phyloP scores from a whole-genome alignment of 2,329 filamentous ascomycete species.

The Ceratocystis albifundus region DNA sequence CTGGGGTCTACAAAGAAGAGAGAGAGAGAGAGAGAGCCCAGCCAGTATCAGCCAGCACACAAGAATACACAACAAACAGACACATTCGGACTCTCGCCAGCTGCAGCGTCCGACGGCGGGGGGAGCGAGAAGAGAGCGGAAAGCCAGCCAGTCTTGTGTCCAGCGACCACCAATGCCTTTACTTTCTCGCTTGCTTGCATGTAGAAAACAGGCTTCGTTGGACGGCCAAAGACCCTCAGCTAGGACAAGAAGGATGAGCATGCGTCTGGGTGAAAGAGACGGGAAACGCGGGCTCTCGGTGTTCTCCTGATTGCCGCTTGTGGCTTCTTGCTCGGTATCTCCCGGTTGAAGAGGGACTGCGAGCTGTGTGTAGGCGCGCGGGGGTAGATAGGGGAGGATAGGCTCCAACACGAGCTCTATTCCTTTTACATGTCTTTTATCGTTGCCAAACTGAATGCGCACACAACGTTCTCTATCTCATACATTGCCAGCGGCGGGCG shows the following conservation, averaged over 20 bases:
- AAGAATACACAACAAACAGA: background rate
- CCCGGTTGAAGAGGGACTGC: background rate
- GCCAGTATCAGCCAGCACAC: background rate
- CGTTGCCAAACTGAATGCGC: too few relatives aligned
- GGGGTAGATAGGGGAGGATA: too few relatives aligned
- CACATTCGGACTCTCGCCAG: slow-evolving; percentile 8
- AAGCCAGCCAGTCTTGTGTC: background rate
- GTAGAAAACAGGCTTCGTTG: background rate
- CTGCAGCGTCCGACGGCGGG: background rate
- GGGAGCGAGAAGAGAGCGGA: background rate
- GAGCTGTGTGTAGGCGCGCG: background rate
- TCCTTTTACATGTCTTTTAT: too few relatives aligned
- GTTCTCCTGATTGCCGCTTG: background rate
- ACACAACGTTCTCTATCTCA: too few relatives aligned
- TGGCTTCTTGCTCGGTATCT: background rate
- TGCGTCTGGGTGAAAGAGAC: too few relatives aligned
- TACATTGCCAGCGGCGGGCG: too few relatives aligned
- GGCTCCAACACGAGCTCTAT: too few relatives aligned
- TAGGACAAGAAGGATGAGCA: background rate
- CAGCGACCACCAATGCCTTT: too few relatives aligned
- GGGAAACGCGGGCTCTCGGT: background rate
- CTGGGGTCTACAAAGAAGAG: background rate
- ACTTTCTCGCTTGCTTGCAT: background rate
- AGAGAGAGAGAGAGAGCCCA: background rate
- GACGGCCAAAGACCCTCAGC: background rate